Percentiles rank a stretch among this genome's conserved stretches.
phyloP scores from a whole-genome alignment of 192 early-diverging fungal species.

The Rhizophagus prolifer region DNA sequence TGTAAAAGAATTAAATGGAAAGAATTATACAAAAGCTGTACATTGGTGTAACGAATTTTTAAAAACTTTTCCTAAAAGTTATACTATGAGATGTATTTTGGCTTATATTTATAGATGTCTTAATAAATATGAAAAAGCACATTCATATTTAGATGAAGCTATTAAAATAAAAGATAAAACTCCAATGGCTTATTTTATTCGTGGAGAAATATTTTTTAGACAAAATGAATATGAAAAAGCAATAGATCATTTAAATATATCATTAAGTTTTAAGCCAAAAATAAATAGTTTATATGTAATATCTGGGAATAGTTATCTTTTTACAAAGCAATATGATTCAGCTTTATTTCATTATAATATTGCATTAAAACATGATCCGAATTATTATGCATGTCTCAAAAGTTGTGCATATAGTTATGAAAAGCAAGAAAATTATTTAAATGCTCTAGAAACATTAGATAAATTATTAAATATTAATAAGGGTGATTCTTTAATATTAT shows the following conservation, averaged over 20 bases:
- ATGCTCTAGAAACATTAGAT: neutral
- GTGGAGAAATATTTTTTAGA: neutral
- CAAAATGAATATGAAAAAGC: neutral
- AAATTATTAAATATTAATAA: neutral
- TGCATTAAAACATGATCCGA: neutral
- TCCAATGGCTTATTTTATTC: neutral
- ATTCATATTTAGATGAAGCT: neutral
- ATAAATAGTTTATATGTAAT: neutral
- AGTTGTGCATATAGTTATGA: neutral
- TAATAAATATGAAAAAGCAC: neutral
- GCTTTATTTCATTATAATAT: neutral
- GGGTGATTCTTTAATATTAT: neutral
- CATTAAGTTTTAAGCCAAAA: neutral
- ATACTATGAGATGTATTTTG: neutral
- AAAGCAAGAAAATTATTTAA: neutral
- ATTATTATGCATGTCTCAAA: neutral
- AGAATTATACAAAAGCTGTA: neutral
- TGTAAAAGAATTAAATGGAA: neutral
- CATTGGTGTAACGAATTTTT: neutral
- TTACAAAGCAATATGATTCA: neutral
- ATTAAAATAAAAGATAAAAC: neutral
- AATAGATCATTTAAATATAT: neutral
- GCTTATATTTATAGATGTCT: neutral
- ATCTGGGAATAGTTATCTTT: neutral
- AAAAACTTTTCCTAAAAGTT: neutral